These are phyloP conservation scores for Taiwanofungus camphoratus DNA, from an alignment of 1,284 basidiomycete genomes.

Conservation along the genomic window DNA sequence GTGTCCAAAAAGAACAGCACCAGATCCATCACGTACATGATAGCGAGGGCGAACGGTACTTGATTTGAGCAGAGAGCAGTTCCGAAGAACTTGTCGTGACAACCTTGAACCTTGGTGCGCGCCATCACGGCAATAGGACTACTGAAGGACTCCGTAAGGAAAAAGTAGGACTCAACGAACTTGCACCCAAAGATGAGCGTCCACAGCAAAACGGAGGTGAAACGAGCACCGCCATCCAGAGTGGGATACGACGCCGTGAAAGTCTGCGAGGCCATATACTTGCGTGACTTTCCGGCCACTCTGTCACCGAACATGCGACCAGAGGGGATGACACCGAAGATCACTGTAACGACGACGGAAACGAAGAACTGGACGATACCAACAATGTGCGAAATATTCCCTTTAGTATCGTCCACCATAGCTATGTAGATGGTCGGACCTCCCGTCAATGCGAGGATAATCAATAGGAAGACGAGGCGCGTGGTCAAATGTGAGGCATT, in stretches of 20 bases:
- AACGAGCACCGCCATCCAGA: constrained; percentile 61
- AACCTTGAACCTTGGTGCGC: constrained; percentile 82
- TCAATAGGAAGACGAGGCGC: constrained; percentile 79
- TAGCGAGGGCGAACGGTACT: constrained; percentile 83
- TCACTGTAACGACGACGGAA: constrained; percentile 72
- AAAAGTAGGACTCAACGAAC: constrained; percentile 93
- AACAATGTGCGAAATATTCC: constrained; percentile 74
- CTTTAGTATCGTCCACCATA: constrained; percentile 59
- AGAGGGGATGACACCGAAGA: constrained; percentile 84
- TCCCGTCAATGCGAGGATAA: constrained; percentile 81
- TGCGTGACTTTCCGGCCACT: constrained; percentile 88
- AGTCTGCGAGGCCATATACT: constrained; percentile 94
- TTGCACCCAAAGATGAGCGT: constrained; percentile 89
- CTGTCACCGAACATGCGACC: constrained; percentile 95
- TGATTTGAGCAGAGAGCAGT: constrained; percentile 79
- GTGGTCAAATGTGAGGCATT: constrained; percentile 92
- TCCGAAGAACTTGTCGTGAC: constrained; percentile 80
- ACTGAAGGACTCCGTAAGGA: constrained; percentile 88
- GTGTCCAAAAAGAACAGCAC: constrained; percentile 96
- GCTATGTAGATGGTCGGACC: constrained; percentile 92
- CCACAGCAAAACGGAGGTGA: constrained; percentile 84
- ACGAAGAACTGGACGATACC: constrained; percentile 88
- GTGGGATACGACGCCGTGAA: constrained; percentile 93
- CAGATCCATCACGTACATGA: constrained; percentile 97
- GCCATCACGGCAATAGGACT: constrained; percentile 91